Conservation (phyloP, 129 eudicot genomes). For the Rutidosis leptorrhynchoides region DNA sequence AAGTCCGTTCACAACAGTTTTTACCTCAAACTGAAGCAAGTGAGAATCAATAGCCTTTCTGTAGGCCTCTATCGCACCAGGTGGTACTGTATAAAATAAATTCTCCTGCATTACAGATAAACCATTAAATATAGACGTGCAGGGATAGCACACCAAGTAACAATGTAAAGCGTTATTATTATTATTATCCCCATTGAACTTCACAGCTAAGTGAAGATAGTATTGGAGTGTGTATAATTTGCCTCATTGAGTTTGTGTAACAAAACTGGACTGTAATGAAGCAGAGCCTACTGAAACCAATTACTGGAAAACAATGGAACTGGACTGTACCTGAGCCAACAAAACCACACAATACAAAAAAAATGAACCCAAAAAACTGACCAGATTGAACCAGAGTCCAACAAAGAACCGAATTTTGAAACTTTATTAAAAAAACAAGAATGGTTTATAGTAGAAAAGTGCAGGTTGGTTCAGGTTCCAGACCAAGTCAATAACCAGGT, state of each 20-base stretch:
- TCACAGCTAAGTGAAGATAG: not conserved
- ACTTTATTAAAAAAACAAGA: not conserved
- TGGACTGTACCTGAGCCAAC: not conserved
- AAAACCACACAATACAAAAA: not conserved
- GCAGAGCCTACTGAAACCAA: not conserved
- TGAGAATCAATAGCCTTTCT: conserved; percentile 67
- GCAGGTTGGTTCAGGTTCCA: not conserved
- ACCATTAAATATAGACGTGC: not conserved
- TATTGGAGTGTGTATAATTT: not conserved
- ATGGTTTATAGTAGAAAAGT: not conserved
- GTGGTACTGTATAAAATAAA: conserved; percentile 73
- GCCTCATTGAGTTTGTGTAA: not conserved
- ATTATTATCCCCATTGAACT: not conserved
- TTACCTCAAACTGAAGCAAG: conserved; percentile 64
- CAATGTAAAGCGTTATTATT: not conserved
- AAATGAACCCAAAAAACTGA: not conserved
- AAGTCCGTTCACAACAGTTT: conserved; percentile 9
- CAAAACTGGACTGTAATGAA: not conserved
- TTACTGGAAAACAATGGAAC: not conserved
- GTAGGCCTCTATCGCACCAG: conserved; percentile 84
- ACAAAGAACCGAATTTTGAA: not conserved
- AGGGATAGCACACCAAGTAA: conserved; percentile 4
- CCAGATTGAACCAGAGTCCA: not conserved
- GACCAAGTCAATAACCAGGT: not conserved
- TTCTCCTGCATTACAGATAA: conserved; percentile 55